Percentiles rank a stretch among this genome's conserved stretches.
Conservation (phyloP, 176 grass and related monocot species). For the Luzula sylvatica region DNA sequence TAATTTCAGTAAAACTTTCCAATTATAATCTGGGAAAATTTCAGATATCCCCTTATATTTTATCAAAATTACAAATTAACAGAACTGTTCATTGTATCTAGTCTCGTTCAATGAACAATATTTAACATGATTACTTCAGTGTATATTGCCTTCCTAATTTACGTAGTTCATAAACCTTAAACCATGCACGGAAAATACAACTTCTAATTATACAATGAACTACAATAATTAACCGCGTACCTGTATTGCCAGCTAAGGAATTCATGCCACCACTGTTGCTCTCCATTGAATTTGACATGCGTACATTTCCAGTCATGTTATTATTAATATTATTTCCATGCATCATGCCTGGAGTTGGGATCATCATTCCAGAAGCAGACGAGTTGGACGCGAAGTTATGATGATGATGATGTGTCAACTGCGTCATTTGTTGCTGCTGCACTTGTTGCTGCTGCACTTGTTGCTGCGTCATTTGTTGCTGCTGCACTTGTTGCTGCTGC, state of each 20-base stretch:
- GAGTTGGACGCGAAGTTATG: conserved; percentile 50
- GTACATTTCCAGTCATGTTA: conserved; percentile 33
- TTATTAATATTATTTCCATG: neutral
- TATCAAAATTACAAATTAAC: conserved; percentile 12
- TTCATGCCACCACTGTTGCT: conserved; percentile 45
- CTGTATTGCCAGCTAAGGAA: conserved; percentile 51
- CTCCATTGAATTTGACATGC: conserved; percentile 43
- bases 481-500: conserved; percentile 38
- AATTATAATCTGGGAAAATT: too few species aligned
- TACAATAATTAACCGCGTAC: conserved; percentile 32
- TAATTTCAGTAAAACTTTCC: too few species aligned
- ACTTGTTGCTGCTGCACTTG: conserved; percentile 15
- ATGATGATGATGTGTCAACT: conserved; percentile 17
- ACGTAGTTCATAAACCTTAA: conserved; percentile 6
- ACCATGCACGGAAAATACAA: too few species aligned
- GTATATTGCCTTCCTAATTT: conserved; percentile 4
- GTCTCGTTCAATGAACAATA: neutral
- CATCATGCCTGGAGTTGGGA: conserved; percentile 81
- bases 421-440: too few species aligned
- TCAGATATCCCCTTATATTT: neutral
- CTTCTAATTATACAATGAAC: conserved; percentile 10
- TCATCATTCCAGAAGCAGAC: conserved; percentile 67
- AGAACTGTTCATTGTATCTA: neutral
- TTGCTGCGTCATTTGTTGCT: conserved; percentile 26
- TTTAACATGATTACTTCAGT: conserved; percentile 8